phyloP scores from a whole-genome alignment of 495 filamentous ascomycete genomes.

The Penicillium crystallinum region DNA sequence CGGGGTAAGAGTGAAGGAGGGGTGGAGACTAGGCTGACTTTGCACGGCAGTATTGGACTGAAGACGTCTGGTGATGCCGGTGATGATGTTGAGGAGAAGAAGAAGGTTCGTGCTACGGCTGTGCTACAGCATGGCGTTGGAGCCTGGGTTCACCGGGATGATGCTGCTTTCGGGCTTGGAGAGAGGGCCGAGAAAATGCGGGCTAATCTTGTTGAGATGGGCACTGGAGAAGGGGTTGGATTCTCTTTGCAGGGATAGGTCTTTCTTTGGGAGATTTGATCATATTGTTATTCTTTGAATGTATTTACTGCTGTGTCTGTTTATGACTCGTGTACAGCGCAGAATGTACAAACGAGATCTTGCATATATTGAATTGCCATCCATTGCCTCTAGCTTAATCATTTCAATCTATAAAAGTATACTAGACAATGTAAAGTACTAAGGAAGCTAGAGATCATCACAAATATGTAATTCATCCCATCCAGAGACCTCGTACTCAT shows the following conservation, averaged over 20 bases:
- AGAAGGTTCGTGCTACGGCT: constrained; percentile 60
- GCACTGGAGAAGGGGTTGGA: constrained; percentile 54
- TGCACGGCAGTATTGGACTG: constrained; percentile 77
- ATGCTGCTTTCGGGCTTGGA: constrained; percentile 50
- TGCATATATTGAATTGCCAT: background rate
- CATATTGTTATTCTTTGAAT: background rate
- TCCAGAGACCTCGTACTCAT: too few species aligned
- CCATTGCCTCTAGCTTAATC: too few species aligned
- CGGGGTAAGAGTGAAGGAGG: constrained; percentile 34
- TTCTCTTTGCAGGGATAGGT: constrained; percentile 46
- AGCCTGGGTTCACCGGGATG: constrained; percentile 58
- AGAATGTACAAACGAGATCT: background rate
- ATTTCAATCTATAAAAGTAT: too few species aligned
- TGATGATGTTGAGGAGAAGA: constrained; percentile 27
- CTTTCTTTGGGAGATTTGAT: background rate
- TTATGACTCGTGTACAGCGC: background rate
- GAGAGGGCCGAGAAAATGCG: constrained; percentile 47
- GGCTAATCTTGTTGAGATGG: constrained; percentile 54
- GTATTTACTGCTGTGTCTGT: background rate
- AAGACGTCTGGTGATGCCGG: constrained; percentile 36
- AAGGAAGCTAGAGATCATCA: too few species aligned
- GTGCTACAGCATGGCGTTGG: constrained; percentile 84
- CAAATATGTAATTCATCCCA: too few species aligned
- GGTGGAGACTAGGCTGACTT: constrained; percentile 60
- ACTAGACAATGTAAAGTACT: too few species aligned